Percentiles rank a stretch among this genome's conserved stretches.
phyloP scores from a whole-genome alignment of 2,329 filamentous ascomycete species.

The Chaetomium olivaceum region DNA sequence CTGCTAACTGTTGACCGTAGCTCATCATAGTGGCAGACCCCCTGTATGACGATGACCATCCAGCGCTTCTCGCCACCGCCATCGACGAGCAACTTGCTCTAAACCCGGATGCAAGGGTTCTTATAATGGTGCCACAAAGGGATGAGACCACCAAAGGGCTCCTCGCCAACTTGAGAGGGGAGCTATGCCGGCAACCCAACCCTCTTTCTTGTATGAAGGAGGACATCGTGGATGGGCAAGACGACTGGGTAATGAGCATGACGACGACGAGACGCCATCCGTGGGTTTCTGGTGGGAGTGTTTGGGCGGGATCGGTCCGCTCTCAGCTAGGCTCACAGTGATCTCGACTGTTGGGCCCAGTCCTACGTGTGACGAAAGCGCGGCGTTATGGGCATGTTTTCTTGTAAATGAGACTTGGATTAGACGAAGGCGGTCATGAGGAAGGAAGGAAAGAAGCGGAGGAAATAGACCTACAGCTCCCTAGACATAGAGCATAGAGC shows the following conservation, averaged over 20 bases:
- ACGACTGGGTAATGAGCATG: slow-evolving; percentile 68
- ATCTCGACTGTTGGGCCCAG: background rate
- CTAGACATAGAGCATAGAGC: background rate
- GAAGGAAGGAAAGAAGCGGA: background rate
- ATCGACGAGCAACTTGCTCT: slow-evolving; percentile 67
- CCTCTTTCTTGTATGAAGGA: slow-evolving; percentile 57
- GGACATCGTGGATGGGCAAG: slow-evolving; percentile 64
- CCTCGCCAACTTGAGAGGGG: slow-evolving; percentile 59
- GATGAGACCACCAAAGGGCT: slow-evolving; percentile 66
- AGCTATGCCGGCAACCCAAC: slow-evolving; percentile 56
- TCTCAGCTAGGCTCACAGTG: background rate
- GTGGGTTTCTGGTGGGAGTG: slow-evolving; percentile 70
- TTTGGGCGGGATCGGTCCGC: slow-evolving; percentile 43
- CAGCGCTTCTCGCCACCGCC: slow-evolving; percentile 68
- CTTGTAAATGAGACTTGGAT: background rate
- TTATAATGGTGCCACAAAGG: slow-evolving; percentile 80
- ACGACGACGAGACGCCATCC: slow-evolving; percentile 37
- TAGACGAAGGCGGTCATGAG: background rate
- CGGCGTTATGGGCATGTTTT: slow-evolving; percentile 3
- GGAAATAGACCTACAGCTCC: background rate
- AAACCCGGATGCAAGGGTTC: slow-evolving; percentile 59
- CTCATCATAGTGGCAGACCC: slow-evolving; percentile 83
- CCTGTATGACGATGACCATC: slow-evolving; percentile 83
- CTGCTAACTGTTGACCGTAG: slow-evolving; percentile 38
- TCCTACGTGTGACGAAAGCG: background rate